phyloP scores from a whole-genome alignment of 139 green algal species.

The Chlamydomonas incerta region DNA sequence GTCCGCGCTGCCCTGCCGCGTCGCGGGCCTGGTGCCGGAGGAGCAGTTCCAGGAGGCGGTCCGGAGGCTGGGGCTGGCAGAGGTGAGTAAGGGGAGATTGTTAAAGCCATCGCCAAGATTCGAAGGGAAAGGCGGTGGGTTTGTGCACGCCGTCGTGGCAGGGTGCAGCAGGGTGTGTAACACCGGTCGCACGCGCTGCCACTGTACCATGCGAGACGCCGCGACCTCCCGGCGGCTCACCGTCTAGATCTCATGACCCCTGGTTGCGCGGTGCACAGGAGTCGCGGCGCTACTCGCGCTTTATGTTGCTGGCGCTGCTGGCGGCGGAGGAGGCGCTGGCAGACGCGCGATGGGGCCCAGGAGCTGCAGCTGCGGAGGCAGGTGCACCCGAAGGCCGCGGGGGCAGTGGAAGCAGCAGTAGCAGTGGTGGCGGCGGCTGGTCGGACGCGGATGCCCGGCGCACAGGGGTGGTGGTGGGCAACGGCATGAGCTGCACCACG shows the following conservation, averaged over 20 bases:
- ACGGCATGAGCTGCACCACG: conserved; percentile 87
- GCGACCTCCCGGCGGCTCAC: too few relatives aligned
- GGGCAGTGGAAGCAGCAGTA: too few relatives aligned
- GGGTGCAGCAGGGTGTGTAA: too few relatives aligned
- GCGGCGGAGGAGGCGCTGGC: conserved; percentile 60
- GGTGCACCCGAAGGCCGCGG: too few relatives aligned
- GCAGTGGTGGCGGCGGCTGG: background rate
- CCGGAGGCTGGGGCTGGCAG: background rate
- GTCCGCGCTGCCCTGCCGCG: conserved; percentile 67
- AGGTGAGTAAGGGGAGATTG: conserved; percentile 33
- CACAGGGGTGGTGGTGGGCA: conserved; percentile 89
- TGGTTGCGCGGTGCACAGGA: conserved; percentile 19
- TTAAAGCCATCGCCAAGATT: too few relatives aligned
- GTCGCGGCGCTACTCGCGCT: conserved; percentile 23
- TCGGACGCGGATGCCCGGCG: conserved; percentile 20
- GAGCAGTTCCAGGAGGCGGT: conserved; percentile 51
- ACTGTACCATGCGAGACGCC: too few relatives aligned
- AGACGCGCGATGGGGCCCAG: conserved; percentile 64
- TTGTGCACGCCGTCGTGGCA: too few relatives aligned
- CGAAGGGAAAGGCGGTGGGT: too few relatives aligned
- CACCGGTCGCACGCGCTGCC: too few relatives aligned
- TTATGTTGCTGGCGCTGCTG: conserved; percentile 40
- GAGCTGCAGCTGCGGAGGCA: too few relatives aligned
- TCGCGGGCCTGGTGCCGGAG: conserved; percentile 70
- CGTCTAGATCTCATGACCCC: too few relatives aligned